phyloP scores from a whole-genome alignment of 2,329 filamentous ascomycete genomes.

The Botrytis byssoidea region DNA sequence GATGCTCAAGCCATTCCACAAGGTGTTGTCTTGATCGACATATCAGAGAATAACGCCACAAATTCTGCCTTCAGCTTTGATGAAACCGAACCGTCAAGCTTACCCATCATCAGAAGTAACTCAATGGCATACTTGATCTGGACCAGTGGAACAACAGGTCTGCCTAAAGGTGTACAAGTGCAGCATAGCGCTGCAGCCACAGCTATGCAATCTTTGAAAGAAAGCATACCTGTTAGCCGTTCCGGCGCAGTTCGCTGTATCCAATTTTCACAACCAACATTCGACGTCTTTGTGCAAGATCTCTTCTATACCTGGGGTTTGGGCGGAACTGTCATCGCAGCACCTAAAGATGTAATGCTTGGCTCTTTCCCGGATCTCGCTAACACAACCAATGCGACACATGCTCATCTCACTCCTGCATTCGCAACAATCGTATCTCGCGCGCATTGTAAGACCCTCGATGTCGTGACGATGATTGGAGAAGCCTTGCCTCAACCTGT shows the following conservation, averaged over 20 bases:
- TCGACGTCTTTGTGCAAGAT: constrained; percentile 16
- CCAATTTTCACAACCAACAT: constrained; percentile 12
- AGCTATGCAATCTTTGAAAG: not conserved
- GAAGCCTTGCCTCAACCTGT: constrained; percentile 4
- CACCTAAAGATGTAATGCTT: constrained; percentile 12
- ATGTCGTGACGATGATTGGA: constrained; percentile 13
- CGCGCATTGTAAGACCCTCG: constrained; percentile 1
- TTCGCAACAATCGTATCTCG: constrained; percentile 14
- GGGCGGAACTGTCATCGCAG: constrained; percentile 12
- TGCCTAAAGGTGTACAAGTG: constrained; percentile 29
- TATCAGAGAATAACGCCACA: not conserved
- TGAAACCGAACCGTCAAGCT: not conserved
- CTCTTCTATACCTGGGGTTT: constrained; percentile 14
- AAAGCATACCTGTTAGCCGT: not conserved
- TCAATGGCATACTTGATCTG: constrained; percentile 26
- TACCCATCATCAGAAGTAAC: not conserved
- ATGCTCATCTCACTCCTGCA: constrained; percentile 11
- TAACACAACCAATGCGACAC: not conserved
- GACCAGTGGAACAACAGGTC: constrained; percentile 28
- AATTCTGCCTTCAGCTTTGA: not conserved
- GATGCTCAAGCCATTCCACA: not conserved
- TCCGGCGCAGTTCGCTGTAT: not conserved
- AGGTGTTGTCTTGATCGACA: constrained; percentile 2
- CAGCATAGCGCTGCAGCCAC: constrained; percentile 23
- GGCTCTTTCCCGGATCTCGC: constrained; percentile 10